These are phyloP conservation scores for Theileria parva DNA, from an alignment of 169 alveolate genomes.

Conservation along the genomic window DNA sequence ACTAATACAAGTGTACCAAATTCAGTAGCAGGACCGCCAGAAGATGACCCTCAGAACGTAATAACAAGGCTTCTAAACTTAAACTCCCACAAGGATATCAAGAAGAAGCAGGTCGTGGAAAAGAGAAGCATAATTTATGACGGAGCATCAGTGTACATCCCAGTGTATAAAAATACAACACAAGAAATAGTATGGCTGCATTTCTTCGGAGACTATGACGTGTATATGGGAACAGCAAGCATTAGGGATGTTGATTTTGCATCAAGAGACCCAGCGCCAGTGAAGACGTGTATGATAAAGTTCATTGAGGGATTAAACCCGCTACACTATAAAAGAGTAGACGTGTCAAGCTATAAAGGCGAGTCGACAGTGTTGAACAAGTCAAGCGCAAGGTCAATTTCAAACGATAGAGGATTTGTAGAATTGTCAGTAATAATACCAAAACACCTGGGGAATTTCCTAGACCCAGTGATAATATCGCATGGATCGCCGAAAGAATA, in stretches of 20 bases:
- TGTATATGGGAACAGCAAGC: conserved; percentile 58
- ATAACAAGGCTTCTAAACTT: conserved; percentile 52
- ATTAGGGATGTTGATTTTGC: conserved; percentile 37
- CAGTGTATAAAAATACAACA: conserved; percentile 35
- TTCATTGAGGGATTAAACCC: conserved; percentile 55
- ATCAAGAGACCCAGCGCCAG: conserved; percentile 46
- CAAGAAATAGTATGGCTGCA: conserved; percentile 61
- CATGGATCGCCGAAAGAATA: conserved; percentile 56
- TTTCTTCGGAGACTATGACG: conserved; percentile 38
- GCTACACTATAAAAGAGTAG: conserved; percentile 44
- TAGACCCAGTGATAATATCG: conserved; percentile 57
- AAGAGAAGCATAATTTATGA: conserved; percentile 34
- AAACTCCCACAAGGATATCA: conserved; percentile 29
- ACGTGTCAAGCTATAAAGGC: conserved; percentile 22
- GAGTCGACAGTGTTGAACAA: conserved; percentile 33
- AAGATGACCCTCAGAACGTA: conserved; percentile 24
- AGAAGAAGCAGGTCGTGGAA: conserved; percentile 43
- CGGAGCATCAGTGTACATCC: conserved; percentile 56
- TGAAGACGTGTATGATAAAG: conserved; percentile 43
- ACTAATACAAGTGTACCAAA: conserved; percentile 48
- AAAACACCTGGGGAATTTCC: conserved; percentile 47
- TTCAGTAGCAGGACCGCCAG: conserved; percentile 12
- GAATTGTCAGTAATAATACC: conserved; percentile 62
- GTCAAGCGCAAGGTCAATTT: conserved; percentile 24
- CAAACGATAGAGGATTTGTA: conserved; percentile 44